These are phyloP conservation scores for Jaenimonas drosophilae DNA, from an alignment of 208 protist genomes.

Conservation along the genomic window DNA sequence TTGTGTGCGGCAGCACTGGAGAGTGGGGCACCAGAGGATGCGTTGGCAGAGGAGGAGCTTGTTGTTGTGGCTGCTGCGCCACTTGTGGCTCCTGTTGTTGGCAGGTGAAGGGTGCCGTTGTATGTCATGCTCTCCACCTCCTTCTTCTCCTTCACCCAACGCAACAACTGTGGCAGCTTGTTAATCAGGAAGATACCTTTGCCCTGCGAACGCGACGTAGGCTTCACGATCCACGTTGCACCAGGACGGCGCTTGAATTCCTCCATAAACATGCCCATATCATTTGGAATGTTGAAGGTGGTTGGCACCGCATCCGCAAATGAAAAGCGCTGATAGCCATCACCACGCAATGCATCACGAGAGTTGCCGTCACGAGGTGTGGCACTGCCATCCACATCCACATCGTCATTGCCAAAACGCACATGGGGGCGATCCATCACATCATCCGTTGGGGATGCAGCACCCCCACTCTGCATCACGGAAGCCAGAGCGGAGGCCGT, in stretches of 20 bases:
- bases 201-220: constrained; percentile 87
- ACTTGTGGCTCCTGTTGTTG: too few species aligned
- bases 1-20: constrained; percentile 2
- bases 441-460: too few species aligned
- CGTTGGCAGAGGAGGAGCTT: too few species aligned
- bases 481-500: constrained; percentile 1
- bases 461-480: too few species aligned
- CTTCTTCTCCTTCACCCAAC: constrained; percentile 62
- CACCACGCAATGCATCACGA: constrained; percentile 1
- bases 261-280: constrained; percentile 93
- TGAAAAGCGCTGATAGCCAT: constrained; percentile 15
- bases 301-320: constrained; percentile 86
- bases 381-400: too few species aligned
- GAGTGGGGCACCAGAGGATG: neutral
- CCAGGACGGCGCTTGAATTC: constrained; percentile 82
- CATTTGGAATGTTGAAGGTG: constrained; percentile 91
- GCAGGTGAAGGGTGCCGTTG: too few species aligned
- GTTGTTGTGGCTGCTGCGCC: too few species aligned
- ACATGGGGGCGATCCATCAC: too few species aligned
- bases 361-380: neutral
- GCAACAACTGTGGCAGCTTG: constrained; percentile 81
- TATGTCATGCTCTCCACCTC: constrained; percentile 32
- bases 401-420: too few species aligned
- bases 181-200: constrained; percentile 96
- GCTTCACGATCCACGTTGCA: constrained; percentile 95